phyloP scores from a whole-genome alignment of 345 rosid genomes.

The Lenwebbia sp. region DNA sequence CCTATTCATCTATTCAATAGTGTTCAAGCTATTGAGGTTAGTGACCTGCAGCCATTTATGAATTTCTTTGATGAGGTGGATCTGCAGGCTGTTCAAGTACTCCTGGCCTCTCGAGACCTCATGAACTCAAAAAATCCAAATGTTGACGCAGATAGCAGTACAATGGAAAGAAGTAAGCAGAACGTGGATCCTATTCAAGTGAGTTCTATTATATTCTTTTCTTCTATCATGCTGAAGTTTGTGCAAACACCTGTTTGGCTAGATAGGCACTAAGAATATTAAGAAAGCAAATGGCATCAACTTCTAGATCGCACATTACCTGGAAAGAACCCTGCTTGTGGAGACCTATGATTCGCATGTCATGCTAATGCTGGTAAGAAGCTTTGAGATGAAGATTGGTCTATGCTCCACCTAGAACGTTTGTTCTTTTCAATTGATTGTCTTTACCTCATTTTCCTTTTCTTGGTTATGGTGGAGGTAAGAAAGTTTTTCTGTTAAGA shows the following conservation, averaged over 20 bases:
- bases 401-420: background rate
- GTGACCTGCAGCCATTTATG: background rate
- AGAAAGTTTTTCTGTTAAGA: background rate
- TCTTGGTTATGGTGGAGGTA: background rate
- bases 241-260: background rate
- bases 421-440: background rate
- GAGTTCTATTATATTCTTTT: slow-evolving; percentile 4
- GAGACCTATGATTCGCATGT: background rate
- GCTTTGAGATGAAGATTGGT: background rate
- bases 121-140: slow-evolving; percentile 29
- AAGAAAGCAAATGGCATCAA: background rate
- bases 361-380: background rate
- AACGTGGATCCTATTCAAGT: slow-evolving; percentile 67
- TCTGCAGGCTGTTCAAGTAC: slow-evolving; percentile 69
- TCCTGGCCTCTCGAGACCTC: slow-evolving; percentile 49
- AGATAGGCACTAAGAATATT: background rate
- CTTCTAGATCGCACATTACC: background rate
- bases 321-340: background rate
- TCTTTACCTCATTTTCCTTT: background rate
- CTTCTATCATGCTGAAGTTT: background rate
- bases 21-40: background rate
- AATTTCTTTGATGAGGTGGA: background rate
- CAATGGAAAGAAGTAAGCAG: slow-evolving; percentile 15
- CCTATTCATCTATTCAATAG: background rate
- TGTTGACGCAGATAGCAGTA: slow-evolving; percentile 16